Percentiles rank a stretch among this genome's conserved stretches.
Conservation (phyloP, 2,329 filamentous ascomycete species). For the Zasmidium angulare region DNA sequence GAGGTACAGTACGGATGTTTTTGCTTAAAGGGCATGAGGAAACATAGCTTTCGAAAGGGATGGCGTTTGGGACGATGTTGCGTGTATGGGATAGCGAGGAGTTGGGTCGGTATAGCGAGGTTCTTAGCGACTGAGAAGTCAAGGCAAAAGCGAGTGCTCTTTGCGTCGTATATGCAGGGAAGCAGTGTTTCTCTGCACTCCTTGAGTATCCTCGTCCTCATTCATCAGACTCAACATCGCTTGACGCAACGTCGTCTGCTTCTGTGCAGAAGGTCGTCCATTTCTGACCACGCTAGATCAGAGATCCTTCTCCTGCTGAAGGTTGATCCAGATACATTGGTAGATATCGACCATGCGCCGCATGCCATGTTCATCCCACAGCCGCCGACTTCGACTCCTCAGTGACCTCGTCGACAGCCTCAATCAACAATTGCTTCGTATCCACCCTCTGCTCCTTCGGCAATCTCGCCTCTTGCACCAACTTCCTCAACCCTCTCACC, state of each 20-base stretch:
- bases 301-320: too few species aligned
- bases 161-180: too few species aligned
- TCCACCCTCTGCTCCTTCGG: conserved; percentile 16
- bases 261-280: too few species aligned
- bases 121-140: too few species aligned
- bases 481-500: conserved; percentile 61
- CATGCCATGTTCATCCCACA: not conserved
- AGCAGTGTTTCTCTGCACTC: too few species aligned
- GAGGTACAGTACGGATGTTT: conserved; percentile 29
- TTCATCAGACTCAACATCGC: too few species aligned
- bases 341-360: too few species aligned
- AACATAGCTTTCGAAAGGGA: not conserved
- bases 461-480: conserved; percentile 57
- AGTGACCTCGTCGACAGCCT: conserved; percentile 16
- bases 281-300: too few species aligned
- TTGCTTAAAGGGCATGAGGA: conserved; percentile 20
- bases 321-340: too few species aligned
- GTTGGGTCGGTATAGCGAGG: not conserved
- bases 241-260: too few species aligned
- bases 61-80: not conserved
- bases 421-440: conserved; percentile 14
- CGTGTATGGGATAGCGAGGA: not conserved
- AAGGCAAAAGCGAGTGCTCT: too few species aligned
- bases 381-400: conserved; percentile 8
- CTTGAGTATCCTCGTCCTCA: too few species aligned